A percentile compares a stretch with the other conserved stretches of the same genome.
Evolutionary conservation across 78 protist genomes (phyloP).

Genomic region (Acrasis kona): DNA sequence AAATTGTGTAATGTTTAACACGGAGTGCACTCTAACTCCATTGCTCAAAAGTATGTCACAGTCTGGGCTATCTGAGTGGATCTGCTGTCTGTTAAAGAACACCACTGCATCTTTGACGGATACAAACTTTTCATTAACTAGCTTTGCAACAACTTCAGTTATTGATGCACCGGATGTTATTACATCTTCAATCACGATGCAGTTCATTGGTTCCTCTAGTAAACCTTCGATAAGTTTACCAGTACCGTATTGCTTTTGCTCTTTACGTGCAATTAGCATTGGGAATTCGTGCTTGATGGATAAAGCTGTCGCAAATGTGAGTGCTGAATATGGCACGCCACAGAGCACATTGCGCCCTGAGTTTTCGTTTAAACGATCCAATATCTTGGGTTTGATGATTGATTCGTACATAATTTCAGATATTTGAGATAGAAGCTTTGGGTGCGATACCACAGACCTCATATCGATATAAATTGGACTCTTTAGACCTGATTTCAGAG

Average conservation of each 20-base stretch:
- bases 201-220: slow-evolving; percentile 35
- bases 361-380: too few relatives aligned
- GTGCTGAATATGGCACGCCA: slow-evolving; percentile 76
- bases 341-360: too few relatives aligned
- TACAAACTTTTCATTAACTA: slow-evolving; percentile 40
- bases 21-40: neutral
- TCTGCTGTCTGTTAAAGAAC: slow-evolving; percentile 53
- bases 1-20: too few relatives aligned
- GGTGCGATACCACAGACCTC: slow-evolving; percentile 52
- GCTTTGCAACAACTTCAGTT: slow-evolving; percentile 40
- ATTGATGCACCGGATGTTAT: slow-evolving; percentile 66
- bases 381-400: too few relatives aligned
- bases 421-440: slow-evolving; percentile 27
- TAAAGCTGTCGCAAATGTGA: slow-evolving; percentile 73
- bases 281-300: slow-evolving; percentile 38
- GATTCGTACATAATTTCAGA: slow-evolving; percentile 8
- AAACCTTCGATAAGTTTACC: slow-evolving; percentile 62
- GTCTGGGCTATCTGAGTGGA: neutral
- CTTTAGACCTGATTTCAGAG: slow-evolving; percentile 60
- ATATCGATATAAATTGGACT: slow-evolving; percentile 70
- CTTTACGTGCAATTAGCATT: slow-evolving; percentile 59
- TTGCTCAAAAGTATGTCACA: too few relatives aligned
- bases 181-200: slow-evolving; percentile 65
- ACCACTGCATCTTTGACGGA: slow-evolving; percentile 56
- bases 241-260: slow-evolving; percentile 73